A percentile compares a stretch with the other conserved stretches of the same genome.
Evolutionary conservation across 2,329 filamentous ascomycete genomes (phyloP).

Genomic region (Pseudocercospora cruenta): DNA sequence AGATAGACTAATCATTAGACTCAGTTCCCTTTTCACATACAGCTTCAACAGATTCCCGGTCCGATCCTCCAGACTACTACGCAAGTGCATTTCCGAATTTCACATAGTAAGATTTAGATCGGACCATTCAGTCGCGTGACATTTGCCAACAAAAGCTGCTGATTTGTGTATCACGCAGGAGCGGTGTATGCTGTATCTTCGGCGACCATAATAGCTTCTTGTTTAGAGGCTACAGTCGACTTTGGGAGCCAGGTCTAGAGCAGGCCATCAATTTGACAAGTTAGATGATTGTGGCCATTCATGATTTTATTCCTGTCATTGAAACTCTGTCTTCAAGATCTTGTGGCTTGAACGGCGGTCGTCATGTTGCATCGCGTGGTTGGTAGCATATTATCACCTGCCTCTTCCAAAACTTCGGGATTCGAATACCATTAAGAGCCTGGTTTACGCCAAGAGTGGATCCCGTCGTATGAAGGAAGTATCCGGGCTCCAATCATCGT

Average conservation of each 20-base stretch:
- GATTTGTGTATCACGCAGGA: background rate
- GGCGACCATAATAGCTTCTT: background rate
- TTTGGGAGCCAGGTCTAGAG: background rate
- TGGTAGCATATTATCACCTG: background rate
- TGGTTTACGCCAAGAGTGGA: background rate
- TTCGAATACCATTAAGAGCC: background rate
- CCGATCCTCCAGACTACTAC: background rate
- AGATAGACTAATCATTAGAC: no score
- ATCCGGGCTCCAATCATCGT: no score
- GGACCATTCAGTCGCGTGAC: background rate
- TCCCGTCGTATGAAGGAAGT: no score
- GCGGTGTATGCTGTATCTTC: background rate
- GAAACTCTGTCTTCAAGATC: background rate
- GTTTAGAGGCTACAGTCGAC: no score
- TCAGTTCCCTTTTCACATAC: no score
- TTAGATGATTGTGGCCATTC: background rate
- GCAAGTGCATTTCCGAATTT: background rate
- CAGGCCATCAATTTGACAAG: background rate
- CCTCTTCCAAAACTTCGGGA: background rate
- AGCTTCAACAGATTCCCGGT: background rate
- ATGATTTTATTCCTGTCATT: background rate
- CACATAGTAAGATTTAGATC: background rate
- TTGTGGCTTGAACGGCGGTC: background rate
- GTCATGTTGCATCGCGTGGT: background rate
- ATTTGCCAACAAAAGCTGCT: background rate